Conservation (phyloP, 768 basidiomycete species). For the Cubamyces sp. region DNA sequence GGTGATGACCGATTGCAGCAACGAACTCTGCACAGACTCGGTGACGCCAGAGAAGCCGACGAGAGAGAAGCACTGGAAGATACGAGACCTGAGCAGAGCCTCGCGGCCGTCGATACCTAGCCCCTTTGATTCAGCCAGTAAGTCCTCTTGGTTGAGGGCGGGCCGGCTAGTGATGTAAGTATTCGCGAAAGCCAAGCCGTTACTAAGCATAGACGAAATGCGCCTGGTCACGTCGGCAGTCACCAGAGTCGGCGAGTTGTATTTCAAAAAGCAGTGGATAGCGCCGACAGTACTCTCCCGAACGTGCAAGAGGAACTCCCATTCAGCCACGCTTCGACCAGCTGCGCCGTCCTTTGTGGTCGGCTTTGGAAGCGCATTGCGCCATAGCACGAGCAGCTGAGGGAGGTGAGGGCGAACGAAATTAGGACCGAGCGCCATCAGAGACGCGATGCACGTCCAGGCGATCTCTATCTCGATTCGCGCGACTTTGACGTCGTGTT, state of each 20-base stretch:
- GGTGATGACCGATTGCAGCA: conserved; percentile 80
- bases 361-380: conserved; percentile 95
- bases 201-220: conserved; percentile 83
- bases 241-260: conserved; percentile 75
- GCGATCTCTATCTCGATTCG: conserved; percentile 89
- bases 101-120: conserved; percentile 78
- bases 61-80: conserved; percentile 87
- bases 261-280: conserved; percentile 82
- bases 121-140: conserved; percentile 42
- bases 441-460: conserved; percentile 88
- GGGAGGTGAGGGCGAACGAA: conserved; percentile 94
- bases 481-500: conserved; percentile 85
- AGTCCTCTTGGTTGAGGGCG: conserved; percentile 58
- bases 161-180: conserved; percentile 74
- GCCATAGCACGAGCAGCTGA: conserved; percentile 93
- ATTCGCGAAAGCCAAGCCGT: conserved; percentile 88
- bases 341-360: conserved; percentile 80
- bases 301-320: conserved; percentile 90
- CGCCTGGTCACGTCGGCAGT: conserved; percentile 91
- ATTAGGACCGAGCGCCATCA: conserved; percentile 92
- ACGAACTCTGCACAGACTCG: conserved; percentile 77
- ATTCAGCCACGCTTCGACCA: conserved; percentile 74
- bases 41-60: conserved; percentile 81
- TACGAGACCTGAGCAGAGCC: conserved; percentile 78
- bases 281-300: conserved; percentile 90